Conservation (phyloP, 2,329 filamentous ascomycete species). For the Fusarium pseudograminearum region DNA sequence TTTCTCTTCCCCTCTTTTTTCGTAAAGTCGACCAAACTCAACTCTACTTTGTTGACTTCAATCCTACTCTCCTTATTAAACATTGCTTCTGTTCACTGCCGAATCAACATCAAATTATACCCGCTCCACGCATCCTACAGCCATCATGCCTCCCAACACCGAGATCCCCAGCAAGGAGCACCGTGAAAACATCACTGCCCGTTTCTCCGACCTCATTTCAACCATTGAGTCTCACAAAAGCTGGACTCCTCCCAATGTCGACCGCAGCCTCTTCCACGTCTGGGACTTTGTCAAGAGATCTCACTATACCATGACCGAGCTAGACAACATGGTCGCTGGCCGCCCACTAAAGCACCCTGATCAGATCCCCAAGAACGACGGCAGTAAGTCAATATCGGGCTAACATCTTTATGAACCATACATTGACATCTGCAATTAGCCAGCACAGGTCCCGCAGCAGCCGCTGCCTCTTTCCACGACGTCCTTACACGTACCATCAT, state of each 20-base stretch:
- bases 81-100: not conserved
- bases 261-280: conserved; percentile 53
- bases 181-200: conserved; percentile 45
- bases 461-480: conserved; percentile 48
- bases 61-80: not conserved
- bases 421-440: conserved; percentile 23
- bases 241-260: conserved; percentile 46
- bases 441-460: conserved; percentile 39
- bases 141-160: conserved; percentile 33
- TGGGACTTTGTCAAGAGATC: conserved; percentile 59
- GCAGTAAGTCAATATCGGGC: conserved; percentile 41
- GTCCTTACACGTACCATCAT: conserved; percentile 50
- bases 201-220: conserved; percentile 46
- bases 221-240: conserved; percentile 49
- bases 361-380: conserved; percentile 51
- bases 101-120: not conserved
- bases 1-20: conserved; percentile 11
- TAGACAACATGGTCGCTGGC: conserved; percentile 55
- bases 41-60: not conserved
- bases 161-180: conserved; percentile 39
- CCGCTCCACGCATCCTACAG: not conserved
- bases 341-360: conserved; percentile 51
- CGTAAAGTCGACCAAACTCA: not conserved
- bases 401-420: not conserved
- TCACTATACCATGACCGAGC: conserved; percentile 57